Evolutionary conservation across 768 basidiomycete genomes (phyloP), one percentile per base, ranked within the genome.

Genomic region (Wakefieldia striispora): DNA sequence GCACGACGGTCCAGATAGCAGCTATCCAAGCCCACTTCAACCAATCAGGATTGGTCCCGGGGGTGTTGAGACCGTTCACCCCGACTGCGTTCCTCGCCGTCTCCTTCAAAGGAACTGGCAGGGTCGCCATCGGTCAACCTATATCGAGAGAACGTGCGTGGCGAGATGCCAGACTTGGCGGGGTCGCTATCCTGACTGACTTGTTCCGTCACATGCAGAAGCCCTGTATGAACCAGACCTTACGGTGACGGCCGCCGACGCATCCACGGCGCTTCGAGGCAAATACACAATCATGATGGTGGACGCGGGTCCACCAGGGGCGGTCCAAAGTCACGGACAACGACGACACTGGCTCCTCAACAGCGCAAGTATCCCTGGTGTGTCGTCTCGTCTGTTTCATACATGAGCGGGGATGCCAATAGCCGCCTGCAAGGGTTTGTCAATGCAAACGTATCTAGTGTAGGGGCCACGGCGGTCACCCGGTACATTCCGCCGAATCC

Each of bases 311-410:
- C 62, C 78, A 20, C 83, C 84, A 33, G 88, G 88, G 34, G 70
- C 78, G 41, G 75, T 84, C 55, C 70, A 81, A 46, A 66, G 75
- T 33, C 67, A 71, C 9, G 83, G 81, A 17, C 81, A 83, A 55
- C 88, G 81, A 43, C 78, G 86, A 46, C 91, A 91, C 71, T 92
- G 88, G 89, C 79, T 92, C 41, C 80, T 83, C 52, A 89, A 91
- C 64, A 73, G 76, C 20, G 87, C 79, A 16, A 73, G 72, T 4
- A 50, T 86, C 35, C 57, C 63, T 20, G 70, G 82, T 81, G 26
- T 14, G 69, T 61, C 27, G 16, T n/a, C 29, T n/a, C 23, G 16
- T n/a, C 29, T 17, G 39, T 40, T 35, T 19, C 36, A 23, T 29
- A 20, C 7, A 16, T 36, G 14, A 16, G 37, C 14, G 38, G 16